Conservation (phyloP, 441 rosid genomes). For the Croton setiger region DNA sequence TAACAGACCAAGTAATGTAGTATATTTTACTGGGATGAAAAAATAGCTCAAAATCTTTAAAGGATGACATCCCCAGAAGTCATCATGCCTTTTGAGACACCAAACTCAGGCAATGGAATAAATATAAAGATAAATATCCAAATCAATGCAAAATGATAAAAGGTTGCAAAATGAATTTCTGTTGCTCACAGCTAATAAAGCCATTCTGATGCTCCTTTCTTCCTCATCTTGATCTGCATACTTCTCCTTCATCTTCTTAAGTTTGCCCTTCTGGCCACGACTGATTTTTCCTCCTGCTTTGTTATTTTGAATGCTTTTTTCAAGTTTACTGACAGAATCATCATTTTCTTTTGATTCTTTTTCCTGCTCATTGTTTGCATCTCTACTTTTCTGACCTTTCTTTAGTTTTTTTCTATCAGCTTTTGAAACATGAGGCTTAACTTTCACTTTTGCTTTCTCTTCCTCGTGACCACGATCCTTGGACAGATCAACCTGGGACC, state of each 20-base stretch:
- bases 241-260: conserved; percentile 97
- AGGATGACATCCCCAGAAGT: neutral
- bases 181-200: conserved; percentile 81
- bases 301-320: conserved; percentile 34
- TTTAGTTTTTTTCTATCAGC: conserved; percentile 92
- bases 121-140: neutral
- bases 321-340: conserved; percentile 34
- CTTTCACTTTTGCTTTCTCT: conserved; percentile 39
- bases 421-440: conserved; percentile 75
- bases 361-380: conserved; percentile 35
- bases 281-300: conserved; percentile 65
- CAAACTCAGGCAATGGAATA: neutral
- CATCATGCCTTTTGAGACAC: neutral
- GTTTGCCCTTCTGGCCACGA: conserved; percentile 90
- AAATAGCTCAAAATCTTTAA: neutral
- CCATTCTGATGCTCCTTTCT: conserved; percentile 79
- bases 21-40: neutral
- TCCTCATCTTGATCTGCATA: conserved; percentile 98
- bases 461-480: conserved; percentile 50
- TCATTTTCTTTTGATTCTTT: conserved; percentile 32
- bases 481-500: conserved; percentile 34
- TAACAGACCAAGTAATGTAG: no score
- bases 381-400: conserved; percentile 60
- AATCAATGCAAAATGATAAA: neutral
- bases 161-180: neutral